phyloP scores from a whole-genome alignment of 306 rosid genomes.

The Fragaria vesca region DNA sequence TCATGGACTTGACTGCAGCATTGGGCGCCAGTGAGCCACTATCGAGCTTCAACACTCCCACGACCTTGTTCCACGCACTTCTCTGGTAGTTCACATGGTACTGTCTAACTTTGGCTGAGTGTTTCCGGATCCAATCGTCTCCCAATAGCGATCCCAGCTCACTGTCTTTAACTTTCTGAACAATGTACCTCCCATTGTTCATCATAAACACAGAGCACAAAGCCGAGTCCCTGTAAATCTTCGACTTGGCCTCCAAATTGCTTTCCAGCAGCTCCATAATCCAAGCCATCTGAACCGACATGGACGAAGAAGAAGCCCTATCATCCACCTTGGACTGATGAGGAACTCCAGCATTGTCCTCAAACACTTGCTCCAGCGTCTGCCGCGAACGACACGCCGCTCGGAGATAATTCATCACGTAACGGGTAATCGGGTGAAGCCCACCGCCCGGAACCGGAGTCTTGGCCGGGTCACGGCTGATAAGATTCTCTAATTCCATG shows the following conservation, averaged over 20 bases:
- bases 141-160: constrained; percentile 77
- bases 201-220: constrained; percentile 76
- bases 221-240: constrained; percentile 63
- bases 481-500: constrained; percentile 92
- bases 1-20: constrained; percentile 53
- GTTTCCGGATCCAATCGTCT: constrained; percentile 85
- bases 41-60: constrained; percentile 61
- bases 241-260: constrained; percentile 88
- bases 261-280: constrained; percentile 86
- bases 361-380: constrained; percentile 76
- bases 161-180: constrained; percentile 69
- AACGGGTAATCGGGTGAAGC: constrained; percentile 89
- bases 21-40: constrained; percentile 47
- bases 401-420: constrained; percentile 90
- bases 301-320: constrained; percentile 45
- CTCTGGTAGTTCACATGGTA: constrained; percentile 64
- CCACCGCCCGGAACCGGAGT: constrained; percentile 84
- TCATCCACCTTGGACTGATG: constrained; percentile 53
- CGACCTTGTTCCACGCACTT: constrained; percentile 73
- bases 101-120: constrained; percentile 66
- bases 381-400: constrained; percentile 80
- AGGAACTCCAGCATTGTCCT: constrained; percentile 44
- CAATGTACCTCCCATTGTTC: constrained; percentile 89
- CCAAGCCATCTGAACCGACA: constrained; percentile 88
- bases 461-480: constrained; percentile 82